Conservation (phyloP, 2,329 filamentous ascomycete species). For the Sclerotinia subarctica region DNA sequence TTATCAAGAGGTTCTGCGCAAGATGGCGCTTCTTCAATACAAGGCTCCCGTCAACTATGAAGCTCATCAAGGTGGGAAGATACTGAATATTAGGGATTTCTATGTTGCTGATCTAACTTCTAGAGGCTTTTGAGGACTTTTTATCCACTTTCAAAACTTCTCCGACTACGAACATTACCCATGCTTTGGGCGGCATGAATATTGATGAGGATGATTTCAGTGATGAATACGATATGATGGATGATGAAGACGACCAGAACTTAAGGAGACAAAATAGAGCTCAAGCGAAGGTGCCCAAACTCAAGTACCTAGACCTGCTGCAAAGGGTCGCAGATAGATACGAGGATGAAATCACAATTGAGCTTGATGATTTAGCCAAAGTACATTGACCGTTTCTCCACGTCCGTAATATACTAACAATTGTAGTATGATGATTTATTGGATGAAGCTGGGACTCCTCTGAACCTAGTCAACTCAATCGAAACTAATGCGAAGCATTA, state of each 20-base stretch:
- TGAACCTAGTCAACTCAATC: slow-evolving; percentile 77
- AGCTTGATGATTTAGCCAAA: slow-evolving; percentile 79
- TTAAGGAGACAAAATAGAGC: slow-evolving; percentile 46
- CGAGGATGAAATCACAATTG: slow-evolving; percentile 74
- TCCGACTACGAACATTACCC: slow-evolving; percentile 67
- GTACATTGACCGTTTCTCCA: slow-evolving; percentile 50
- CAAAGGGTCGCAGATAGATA: slow-evolving; percentile 83
- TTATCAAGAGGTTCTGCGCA: slow-evolving; percentile 36
- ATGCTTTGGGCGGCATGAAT: slow-evolving; percentile 79
- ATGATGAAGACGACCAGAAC: slow-evolving; percentile 65
- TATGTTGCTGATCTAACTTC: neutral
- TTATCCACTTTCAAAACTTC: slow-evolving; percentile 82
- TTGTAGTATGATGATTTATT: slow-evolving; percentile 67
- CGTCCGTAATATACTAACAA: slow-evolving; percentile 19
- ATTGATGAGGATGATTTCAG: slow-evolving; percentile 83
- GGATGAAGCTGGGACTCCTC: slow-evolving; percentile 52
- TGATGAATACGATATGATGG: slow-evolving; percentile 92
- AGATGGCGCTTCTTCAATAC: slow-evolving; percentile 78
- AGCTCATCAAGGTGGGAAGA: slow-evolving; percentile 71
- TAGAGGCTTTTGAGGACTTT: slow-evolving; percentile 84
- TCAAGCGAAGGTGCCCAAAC: slow-evolving; percentile 56
- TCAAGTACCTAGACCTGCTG: slow-evolving; percentile 86
- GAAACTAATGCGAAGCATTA: slow-evolving; percentile 93
- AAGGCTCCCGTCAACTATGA: slow-evolving; percentile 81
- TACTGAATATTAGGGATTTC: slow-evolving; percentile 9